These are phyloP conservation scores for Tagetes erecta DNA, from an alignment of 129 eudicot species.

Conservation along the genomic window DNA sequence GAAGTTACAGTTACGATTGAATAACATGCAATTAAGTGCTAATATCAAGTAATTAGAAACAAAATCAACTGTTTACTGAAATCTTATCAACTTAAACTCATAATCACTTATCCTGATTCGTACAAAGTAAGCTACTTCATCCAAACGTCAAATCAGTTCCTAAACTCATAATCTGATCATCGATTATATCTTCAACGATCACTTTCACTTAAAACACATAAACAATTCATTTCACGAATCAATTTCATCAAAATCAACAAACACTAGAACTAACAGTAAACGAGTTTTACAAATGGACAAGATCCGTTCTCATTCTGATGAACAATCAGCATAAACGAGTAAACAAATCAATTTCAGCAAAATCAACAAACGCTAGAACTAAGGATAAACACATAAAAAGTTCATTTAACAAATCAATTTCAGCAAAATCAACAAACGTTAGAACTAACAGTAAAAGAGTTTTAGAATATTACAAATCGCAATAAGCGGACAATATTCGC, in stretches of 20 bases:
- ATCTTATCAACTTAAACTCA: neutral
- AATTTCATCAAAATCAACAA: neutral
- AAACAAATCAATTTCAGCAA: neutral
- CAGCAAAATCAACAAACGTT: neutral
- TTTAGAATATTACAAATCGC: constrained; percentile 66
- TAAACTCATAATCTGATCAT: too few species aligned
- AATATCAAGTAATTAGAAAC: constrained; percentile 21
- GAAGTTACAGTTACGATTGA: neutral
- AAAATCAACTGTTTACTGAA: neutral
- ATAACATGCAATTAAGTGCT: neutral
- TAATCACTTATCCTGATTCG: constrained; percentile 17
- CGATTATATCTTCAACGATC: neutral
- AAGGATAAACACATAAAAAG: neutral
- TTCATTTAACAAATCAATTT: neutral
- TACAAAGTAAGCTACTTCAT: neutral
- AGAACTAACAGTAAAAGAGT: neutral
- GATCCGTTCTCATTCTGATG: constrained; percentile 86
- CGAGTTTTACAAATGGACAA: constrained; percentile 57
- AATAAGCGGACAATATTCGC: constrained; percentile 95
- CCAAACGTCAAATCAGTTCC: neutral
- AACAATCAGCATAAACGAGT: too few species aligned
- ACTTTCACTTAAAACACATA: neutral
- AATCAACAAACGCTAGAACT: neutral
- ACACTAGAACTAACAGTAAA: neutral
- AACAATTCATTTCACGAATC: constrained; percentile 12